phyloP scores from a whole-genome alignment of 345 rosid genomes.

The Linum trigynum region DNA sequence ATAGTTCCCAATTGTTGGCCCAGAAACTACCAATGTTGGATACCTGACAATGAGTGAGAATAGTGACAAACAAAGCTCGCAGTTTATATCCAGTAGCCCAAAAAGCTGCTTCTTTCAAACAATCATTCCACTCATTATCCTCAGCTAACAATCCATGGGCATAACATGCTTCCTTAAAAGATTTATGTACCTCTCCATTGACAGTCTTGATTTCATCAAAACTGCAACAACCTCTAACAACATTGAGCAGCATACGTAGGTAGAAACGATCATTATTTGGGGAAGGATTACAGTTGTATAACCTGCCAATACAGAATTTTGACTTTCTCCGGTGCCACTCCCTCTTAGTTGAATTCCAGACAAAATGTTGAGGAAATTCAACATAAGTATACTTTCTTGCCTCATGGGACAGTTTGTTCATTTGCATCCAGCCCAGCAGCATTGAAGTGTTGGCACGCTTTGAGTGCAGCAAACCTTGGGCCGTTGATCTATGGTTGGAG shows the following conservation, averaged over 20 bases:
- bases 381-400: neutral
- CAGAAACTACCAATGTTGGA: no score
- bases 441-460: neutral
- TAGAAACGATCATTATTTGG: slow-evolving; percentile 6
- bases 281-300: neutral
- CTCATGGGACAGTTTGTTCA: neutral
- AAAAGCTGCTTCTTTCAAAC: neutral
- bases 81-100: neutral
- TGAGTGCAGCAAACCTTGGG: neutral
- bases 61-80: neutral
- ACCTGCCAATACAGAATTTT: neutral
- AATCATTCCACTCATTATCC: neutral
- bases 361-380: slow-evolving; percentile 5
- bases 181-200: neutral
- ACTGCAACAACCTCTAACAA: no score
- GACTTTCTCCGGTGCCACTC: neutral
- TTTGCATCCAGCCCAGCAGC: slow-evolving; percentile 8
- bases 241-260: neutral
- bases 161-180: slow-evolving; percentile 11
- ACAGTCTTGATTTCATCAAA: slow-evolving; percentile 3
- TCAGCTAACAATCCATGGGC: slow-evolving; percentile 8
- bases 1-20: no score
- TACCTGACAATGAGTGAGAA: neutral
- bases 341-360: slow-evolving; percentile 1
- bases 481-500: neutral